These are phyloP conservation scores for Rhizopogon sp. DNA, from an alignment of 768 basidiomycete species.

Conservation along the genomic window DNA sequence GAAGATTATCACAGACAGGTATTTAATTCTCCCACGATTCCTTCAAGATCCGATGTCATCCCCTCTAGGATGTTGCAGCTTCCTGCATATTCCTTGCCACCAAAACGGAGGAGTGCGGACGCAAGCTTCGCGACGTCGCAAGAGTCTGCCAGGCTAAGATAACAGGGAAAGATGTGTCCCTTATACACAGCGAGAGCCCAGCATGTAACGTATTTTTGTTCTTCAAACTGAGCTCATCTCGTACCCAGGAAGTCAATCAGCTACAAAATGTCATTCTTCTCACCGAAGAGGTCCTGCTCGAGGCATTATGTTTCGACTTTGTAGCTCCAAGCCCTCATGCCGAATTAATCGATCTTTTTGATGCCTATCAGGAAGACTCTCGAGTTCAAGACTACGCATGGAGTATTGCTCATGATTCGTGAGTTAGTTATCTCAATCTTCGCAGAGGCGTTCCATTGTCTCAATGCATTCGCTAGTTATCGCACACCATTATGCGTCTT, in stretches of 20 bases:
- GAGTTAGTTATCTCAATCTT: conserved; percentile 19
- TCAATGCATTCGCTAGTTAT: conserved; percentile 42
- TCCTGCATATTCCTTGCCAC: conserved; percentile 85
- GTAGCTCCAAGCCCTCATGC: conserved; percentile 74
- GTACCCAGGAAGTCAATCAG: conserved; percentile 65
- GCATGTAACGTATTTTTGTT: conserved; percentile 32
- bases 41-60: conserved; percentile 3
- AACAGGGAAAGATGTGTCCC: conserved; percentile 45
- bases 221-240: conserved; percentile 1
- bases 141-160: conserved; percentile 70
- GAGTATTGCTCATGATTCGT: conserved; percentile 90
- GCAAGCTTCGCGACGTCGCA: conserved; percentile 83
- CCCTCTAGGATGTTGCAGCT: conserved; percentile 70
- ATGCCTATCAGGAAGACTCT: conserved; percentile 41
- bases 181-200: conserved; percentile 60
- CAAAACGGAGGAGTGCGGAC: conserved; percentile 87
- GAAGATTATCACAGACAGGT: conserved; percentile 79
- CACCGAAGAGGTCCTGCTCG: conserved; percentile 75
- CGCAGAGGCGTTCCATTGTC: neutral
- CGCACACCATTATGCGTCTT: conserved; percentile 76
- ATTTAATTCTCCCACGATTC: conserved; percentile 3
- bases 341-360: conserved; percentile 69
- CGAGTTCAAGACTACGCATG: conserved; percentile 71
- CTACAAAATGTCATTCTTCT: conserved; percentile 64
- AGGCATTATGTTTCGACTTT: conserved; percentile 85